Evolutionary conservation across 306 rosid species (phyloP), one percentile per base, ranked within the genome.

Genomic region (Lablab purpureus): DNA sequence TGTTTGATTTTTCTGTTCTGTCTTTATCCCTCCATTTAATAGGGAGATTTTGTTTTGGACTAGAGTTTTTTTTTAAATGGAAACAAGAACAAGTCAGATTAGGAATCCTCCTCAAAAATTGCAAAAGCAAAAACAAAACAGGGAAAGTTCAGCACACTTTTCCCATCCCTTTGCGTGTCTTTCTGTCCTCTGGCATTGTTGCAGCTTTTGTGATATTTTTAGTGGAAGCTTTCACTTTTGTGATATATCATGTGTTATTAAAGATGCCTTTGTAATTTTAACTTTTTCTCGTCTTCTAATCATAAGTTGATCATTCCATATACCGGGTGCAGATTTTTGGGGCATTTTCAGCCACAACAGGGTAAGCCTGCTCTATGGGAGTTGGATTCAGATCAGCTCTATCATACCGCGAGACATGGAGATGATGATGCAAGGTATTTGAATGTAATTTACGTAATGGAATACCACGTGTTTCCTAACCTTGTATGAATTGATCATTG

Each of bases 311-410:
- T 56, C 37, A 81, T 65, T 52, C 70, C 75, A 59, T 73, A 52
- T 62, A 30, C 67, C 72, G 81, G 79, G 75, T 28, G 77, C 96
- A 96, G 98, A 67, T 96, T 96, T 86, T 84, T 93, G 80, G 98
- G 99, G 50, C 85, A 93, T 88, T 89, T 84, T 80, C 96, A 93
- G 75, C 98, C 99, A 23, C 97, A 83, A 71, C 89, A 63, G 43
- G 93, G 92, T 68, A 89, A 82, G 85, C 90, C 98, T 76, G 90
- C 95, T 70, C 80, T 96, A 6, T 96, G 99, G 99, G 99, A 93
- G 64, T 79, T 93, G 86, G 91, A 85, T 81, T 88, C 97, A 11
- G 94, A 96, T 82, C 97, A 93, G 72, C 96, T 89, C 82, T 79
- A 80, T 64, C 84, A 84, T 74, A 71, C 88, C 47, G 89, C 92